These are phyloP conservation scores for Linum lewisii DNA, from an alignment of 345 rosid genomes.

Conservation along the genomic window DNA sequence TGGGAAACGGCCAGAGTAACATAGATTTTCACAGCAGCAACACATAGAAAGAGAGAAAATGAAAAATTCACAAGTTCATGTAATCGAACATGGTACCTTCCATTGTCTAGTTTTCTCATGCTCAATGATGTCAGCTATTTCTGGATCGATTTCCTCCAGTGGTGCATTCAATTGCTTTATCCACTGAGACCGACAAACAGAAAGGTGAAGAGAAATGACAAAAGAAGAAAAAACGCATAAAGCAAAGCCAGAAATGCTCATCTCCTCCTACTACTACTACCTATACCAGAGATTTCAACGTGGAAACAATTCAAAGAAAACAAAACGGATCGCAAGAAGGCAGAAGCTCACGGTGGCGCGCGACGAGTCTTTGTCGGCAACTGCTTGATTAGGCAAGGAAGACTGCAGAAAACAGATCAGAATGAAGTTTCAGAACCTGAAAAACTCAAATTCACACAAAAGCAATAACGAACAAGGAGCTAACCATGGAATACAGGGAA, in stretches of 20 bases:
- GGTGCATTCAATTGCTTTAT: slow-evolving; percentile 72
- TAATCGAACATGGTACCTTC: slow-evolving; percentile 42
- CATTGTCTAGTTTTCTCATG: slow-evolving; percentile 99
- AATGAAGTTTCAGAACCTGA: neutral
- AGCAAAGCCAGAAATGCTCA: too few relatives aligned
- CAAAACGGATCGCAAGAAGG: neutral
- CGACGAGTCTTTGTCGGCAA: slow-evolving; percentile 41
- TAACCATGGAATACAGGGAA: slow-evolving; percentile 43
- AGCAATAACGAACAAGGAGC: slow-evolving; percentile 1
- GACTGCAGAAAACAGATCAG: slow-evolving; percentile 39
- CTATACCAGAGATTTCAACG: neutral
- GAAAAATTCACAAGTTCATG: neutral
- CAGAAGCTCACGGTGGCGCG: slow-evolving; percentile 45
- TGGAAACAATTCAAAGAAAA: neutral
- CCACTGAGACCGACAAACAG: slow-evolving; percentile 42
- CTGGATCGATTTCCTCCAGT: slow-evolving; percentile 78
- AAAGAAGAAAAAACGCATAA: neutral
- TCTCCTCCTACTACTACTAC: too few relatives aligned
- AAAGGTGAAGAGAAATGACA: neutral
- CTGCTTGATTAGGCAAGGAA: slow-evolving; percentile 42
- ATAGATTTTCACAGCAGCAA: neutral
- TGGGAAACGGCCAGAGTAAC: too few relatives aligned
- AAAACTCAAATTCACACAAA: neutral
- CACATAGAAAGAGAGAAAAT: neutral
- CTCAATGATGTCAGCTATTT: slow-evolving; percentile 77